A percentile compares a stretch with the other conserved stretches of the same genome.
phyloP scores from a whole-genome alignment of 2,329 filamentous ascomycete genomes.

The Colletotrichum salicis region DNA sequence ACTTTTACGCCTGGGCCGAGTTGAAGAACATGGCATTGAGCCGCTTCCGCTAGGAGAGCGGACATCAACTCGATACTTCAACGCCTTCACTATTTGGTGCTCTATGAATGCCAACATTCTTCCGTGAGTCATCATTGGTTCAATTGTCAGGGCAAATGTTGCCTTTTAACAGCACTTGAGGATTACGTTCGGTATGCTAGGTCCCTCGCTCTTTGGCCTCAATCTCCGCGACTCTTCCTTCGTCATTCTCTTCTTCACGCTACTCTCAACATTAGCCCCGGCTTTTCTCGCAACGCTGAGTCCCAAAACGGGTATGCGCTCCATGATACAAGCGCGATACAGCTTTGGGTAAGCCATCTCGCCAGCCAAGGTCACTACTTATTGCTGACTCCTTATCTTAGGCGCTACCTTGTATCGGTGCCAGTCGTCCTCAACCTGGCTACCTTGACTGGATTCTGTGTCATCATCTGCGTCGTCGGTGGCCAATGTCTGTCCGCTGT shows the following conservation, averaged over 20 bases:
- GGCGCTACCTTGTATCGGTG: constrained; percentile 67
- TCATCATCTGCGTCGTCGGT: constrained; percentile 70
- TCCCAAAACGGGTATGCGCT: constrained; percentile 71
- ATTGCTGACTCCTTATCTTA: constrained; percentile 36
- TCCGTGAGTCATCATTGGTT: constrained; percentile 41
- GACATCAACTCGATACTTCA: constrained; percentile 52
- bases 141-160: constrained; percentile 18
- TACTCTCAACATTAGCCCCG: constrained; percentile 63
- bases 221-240: constrained; percentile 66
- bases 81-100: constrained; percentile 60
- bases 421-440: constrained; percentile 71
- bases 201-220: constrained; percentile 65
- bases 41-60: constrained; percentile 55
- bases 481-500: constrained; percentile 68
- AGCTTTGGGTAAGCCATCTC: constrained; percentile 62
- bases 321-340: constrained; percentile 73
- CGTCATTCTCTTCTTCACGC: constrained; percentile 71
- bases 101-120: constrained; percentile 61
- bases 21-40: constrained; percentile 56
- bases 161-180: constrained; percentile 43
- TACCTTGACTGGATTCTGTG: constrained; percentile 70
- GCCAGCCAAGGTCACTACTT: background rate
- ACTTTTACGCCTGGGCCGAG: constrained; percentile 39
- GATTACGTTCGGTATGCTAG: constrained; percentile 73
- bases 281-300: constrained; percentile 69